Percentiles rank a stretch among this genome's conserved stretches.
Conservation (phyloP, 2,329 filamentous ascomycete species). For the Phialemonium atrogriseum region DNA sequence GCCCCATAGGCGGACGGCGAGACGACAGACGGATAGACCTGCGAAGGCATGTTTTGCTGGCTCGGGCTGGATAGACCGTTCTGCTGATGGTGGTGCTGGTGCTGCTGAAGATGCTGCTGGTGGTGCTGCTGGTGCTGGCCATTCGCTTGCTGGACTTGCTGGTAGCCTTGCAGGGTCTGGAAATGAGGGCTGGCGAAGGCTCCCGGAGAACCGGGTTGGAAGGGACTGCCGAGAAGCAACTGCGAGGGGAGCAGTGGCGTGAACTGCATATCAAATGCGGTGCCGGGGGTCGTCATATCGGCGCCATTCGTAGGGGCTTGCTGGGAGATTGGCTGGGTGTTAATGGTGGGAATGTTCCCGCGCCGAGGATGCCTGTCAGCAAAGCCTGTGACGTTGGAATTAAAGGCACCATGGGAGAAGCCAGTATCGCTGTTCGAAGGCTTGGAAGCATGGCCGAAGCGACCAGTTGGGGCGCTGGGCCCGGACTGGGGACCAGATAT, state of each 20-base stretch:
- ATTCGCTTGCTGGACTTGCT: slow-evolving; percentile 47
- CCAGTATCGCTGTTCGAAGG: slow-evolving; percentile 77
- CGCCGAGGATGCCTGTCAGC: slow-evolving; percentile 79
- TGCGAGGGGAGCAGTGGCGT: slow-evolving; percentile 92
- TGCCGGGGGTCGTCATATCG: slow-evolving; percentile 80
- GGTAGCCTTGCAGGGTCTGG: slow-evolving; percentile 71
- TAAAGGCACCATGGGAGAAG: slow-evolving; percentile 88
- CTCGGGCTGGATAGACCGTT: slow-evolving; percentile 66
- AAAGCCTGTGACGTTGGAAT: slow-evolving; percentile 77
- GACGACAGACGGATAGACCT: slow-evolving; percentile 76
- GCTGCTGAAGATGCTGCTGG: slow-evolving; percentile 46
- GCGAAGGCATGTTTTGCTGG: slow-evolving; percentile 70
- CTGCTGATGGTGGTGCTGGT: slow-evolving; percentile 40
- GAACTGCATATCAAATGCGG: slow-evolving; percentile 96
- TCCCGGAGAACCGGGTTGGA: slow-evolving; percentile 88
- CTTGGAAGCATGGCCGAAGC: slow-evolving; percentile 70
- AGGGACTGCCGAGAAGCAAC: slow-evolving; percentile 88
- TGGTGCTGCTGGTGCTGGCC: slow-evolving; percentile 23
- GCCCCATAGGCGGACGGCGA: slow-evolving; percentile 78
- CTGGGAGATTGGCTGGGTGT: slow-evolving; percentile 60
- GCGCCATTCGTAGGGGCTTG: slow-evolving; percentile 44
- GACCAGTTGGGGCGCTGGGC: slow-evolving; percentile 46
- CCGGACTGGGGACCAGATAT: slow-evolving; percentile 57
- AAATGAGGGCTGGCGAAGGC: slow-evolving; percentile 90
- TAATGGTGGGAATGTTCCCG: slow-evolving; percentile 83